Base-by-base conservation (phyloP, 1,284 basidiomycete species). In the Paramarasmius palmivorus region DNA sequence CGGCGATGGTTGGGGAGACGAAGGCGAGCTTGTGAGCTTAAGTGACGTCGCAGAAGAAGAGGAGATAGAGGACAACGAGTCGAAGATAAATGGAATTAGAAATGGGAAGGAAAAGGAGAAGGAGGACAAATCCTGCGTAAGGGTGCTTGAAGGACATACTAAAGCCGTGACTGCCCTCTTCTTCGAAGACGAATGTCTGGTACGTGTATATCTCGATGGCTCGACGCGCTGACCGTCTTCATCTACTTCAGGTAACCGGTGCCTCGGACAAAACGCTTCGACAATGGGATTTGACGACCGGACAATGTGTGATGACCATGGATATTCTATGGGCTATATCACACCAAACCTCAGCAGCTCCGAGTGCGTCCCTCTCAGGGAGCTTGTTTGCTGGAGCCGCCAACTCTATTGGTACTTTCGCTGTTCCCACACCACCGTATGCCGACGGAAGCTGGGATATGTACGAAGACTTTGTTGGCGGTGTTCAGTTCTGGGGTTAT, bases 281-380 rank as follows among this genome's bases (percentile, higher is more conserved):
- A 2, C 95, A 99, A 70, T 99, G 97, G 97, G 96, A 99, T 68
- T 83, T 99, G 53, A 85, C 86, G 37, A 98, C 96, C 0, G 96
- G 96, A 4, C 96, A 99, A 76, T 98, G 96, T 69, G 89, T 99
- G 48, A 88, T 98, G 76, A 97, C 96, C 10, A 99, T 99, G 97
- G 97, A 99, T 72, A 97, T 99, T 57, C 84, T 99, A 17, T 99
- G 97, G 97, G 96, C 96, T 2, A 98, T 99, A 62, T 93, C 93
- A 15, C 96, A 99, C 73, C 88, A 94, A 1, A 81, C 88, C 8
- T 71, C 79, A n/a, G 68, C 78, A 2, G 65, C 68, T 10, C 62
- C 81, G 58, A 69, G 74, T 23, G 68, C 65, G 35, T 68, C 70
- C 52, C 66, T 75, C 55, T 71, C 75, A 29, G 76, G 64, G 57